Percentiles rank a stretch among this genome's conserved stretches.
Evolutionary conservation across 2,329 filamentous ascomycete species (phyloP).

Genomic region (Trichoderma hamatum): DNA sequence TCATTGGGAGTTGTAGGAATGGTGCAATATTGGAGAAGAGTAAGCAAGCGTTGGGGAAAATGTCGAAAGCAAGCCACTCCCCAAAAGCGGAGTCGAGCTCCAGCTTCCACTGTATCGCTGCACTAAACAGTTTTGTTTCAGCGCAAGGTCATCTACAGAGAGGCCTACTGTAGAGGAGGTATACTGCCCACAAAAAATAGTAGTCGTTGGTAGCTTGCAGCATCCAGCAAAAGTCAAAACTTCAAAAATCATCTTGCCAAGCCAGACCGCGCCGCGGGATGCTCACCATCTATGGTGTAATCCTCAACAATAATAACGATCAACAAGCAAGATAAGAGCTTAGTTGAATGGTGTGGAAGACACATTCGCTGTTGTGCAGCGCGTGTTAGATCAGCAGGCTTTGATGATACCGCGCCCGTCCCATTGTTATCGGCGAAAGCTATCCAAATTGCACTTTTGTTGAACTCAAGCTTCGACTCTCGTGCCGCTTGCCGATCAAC

Average conservation of each 20-base stretch:
- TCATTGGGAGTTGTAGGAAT: not conserved
- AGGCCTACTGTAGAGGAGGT: not conserved
- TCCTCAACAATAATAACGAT: not conserved
- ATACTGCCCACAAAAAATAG: not conserved
- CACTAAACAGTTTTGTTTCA: not conserved
- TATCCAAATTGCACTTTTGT: not conserved
- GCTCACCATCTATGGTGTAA: not conserved
- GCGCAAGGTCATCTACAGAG: not conserved
- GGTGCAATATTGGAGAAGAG: not conserved
- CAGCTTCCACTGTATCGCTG: not conserved
- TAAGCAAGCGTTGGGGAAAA: not conserved
- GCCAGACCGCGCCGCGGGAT: not conserved
- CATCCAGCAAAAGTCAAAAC: not conserved
- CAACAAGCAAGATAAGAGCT: not conserved
- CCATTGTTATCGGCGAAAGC: not conserved
- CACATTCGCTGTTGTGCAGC: not conserved
- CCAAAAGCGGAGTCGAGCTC: conserved; percentile 10
- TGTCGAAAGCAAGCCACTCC: not conserved
- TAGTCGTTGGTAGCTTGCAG: not conserved
- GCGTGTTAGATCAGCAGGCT: not conserved
- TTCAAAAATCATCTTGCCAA: not conserved
- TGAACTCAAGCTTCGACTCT: not conserved
- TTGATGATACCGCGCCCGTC: not conserved
- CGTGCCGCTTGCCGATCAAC: not conserved
- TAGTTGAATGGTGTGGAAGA: not conserved